A percentile compares a stretch with the other conserved stretches of the same genome.
phyloP scores from a whole-genome alignment of 2,329 filamentous ascomycete species.

The Sclerotinia sclerotiorum region DNA sequence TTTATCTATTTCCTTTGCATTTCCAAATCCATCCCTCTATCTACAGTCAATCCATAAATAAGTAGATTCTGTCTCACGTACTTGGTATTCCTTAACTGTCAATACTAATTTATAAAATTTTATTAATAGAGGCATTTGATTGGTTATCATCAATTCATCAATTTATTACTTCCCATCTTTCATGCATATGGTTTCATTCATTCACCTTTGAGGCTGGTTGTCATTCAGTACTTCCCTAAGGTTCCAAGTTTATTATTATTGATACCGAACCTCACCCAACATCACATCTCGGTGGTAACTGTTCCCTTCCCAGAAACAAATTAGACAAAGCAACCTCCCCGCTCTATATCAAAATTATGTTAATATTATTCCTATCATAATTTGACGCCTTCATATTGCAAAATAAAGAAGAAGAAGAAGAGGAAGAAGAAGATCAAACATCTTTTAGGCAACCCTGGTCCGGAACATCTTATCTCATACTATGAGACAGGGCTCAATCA shows the following conservation, averaged over 20 bases:
- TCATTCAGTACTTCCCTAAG: not conserved
- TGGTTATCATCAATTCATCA: not conserved
- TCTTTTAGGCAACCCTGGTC: not conserved
- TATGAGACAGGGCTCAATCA: not conserved
- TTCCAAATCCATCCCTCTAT: too few species aligned
- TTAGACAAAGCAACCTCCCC: not conserved
- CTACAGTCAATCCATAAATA: too few species aligned
- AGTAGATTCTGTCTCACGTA: too few species aligned
- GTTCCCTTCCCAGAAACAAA: not conserved
- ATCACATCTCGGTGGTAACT: not conserved
- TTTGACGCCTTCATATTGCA: not conserved
- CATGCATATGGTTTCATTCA: not conserved
- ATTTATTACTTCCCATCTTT: not conserved
- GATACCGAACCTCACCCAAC: constrained; percentile 6
- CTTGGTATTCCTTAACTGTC: too few species aligned
- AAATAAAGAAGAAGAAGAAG: too few species aligned
- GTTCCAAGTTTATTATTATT: too few species aligned
- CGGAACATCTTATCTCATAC: not conserved
- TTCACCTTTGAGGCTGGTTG: constrained; percentile 2
- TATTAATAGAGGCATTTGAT: not conserved
- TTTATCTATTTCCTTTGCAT: too few species aligned
- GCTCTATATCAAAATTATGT: not conserved
- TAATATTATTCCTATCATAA: not conserved
- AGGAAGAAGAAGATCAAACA: not conserved
- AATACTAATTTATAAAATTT: not conserved